phyloP scores from a whole-genome alignment of 2,329 filamentous ascomycete genomes.

The Stromatinia cepivora region DNA sequence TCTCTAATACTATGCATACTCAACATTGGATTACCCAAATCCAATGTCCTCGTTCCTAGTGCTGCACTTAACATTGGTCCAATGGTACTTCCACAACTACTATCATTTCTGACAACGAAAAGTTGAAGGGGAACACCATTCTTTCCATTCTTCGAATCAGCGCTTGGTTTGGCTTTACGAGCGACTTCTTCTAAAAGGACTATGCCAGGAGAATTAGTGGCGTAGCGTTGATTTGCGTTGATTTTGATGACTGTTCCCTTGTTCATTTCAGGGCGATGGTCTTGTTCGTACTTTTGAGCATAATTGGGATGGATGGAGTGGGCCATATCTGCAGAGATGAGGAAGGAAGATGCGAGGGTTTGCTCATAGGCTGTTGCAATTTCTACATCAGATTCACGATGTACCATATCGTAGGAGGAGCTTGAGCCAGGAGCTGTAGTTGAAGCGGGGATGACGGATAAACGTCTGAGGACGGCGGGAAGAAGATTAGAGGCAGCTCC shows the following conservation, averaged over 20 bases:
- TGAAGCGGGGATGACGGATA: conserved; percentile 70
- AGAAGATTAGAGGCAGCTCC: conserved; percentile 92
- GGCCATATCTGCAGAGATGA: conserved; percentile 96
- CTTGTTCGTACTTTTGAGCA: conserved; percentile 82
- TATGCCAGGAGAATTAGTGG: conserved; percentile 93
- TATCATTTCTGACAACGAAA: conserved; percentile 96
- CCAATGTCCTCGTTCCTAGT: conserved; percentile 83
- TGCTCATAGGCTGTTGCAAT: conserved; percentile 87
- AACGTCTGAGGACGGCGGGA: conserved; percentile 79
- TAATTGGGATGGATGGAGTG: conserved; percentile 97
- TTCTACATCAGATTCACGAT: conserved; percentile 56
- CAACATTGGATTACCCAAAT: conserved; percentile 75
- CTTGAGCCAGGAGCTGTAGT: conserved; percentile 50
- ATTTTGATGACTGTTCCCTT: conserved; percentile 95
- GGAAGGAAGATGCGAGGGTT: conserved; percentile 85
- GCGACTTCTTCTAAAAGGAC: conserved; percentile 89
- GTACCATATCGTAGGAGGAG: conserved; percentile 61
- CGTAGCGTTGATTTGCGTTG: conserved; percentile 96
- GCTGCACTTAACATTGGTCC: conserved; percentile 92
- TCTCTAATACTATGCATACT: conserved; percentile 98
- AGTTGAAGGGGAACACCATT: conserved; percentile 85
- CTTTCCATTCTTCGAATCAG: conserved; percentile 47
- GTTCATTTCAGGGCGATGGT: conserved; percentile 94
- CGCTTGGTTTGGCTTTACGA: conserved; percentile 53
- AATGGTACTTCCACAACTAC: conserved; percentile 91